Base-by-base conservation (phyloP, 202 grass and related monocot species). In the Cymbopogon flexuosus region DNA sequence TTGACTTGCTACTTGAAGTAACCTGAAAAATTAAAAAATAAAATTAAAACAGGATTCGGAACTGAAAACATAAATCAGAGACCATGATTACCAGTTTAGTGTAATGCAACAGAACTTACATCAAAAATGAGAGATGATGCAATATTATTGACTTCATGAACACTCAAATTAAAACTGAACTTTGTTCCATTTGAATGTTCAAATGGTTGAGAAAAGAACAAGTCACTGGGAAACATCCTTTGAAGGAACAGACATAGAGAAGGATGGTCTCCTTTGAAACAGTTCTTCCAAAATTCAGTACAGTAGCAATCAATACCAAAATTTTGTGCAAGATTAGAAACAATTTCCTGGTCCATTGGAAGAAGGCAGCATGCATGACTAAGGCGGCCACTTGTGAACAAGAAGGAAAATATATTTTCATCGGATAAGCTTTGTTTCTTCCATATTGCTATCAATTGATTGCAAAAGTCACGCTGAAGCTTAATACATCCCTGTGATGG, bases 321-420 rank as follows among this genome's bases (percentile, higher is more conserved):
- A 62, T 92, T 72, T 11, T 81, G 60, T 49, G 78, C 76, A 6
- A 83, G 65, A 63, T 78, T 51, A 62, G 75, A 94, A 89, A 92
- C 36, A 76, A 94, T 80, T 47, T 85, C n/a, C 63, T 76, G 31
- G 73, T 92, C 79, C 39, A 97, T 61, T 84, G 88, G 87, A 66
- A 84, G 70, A 76, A 76, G 82, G 82, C 94, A 97, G 62, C 81
- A 79, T 97, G 62, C 81, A 79, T 97, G 94, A 51, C 82, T 86
- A 78, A 97, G 94, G 12, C 91, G 78, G 52, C 94, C 85, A 15
- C 68, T 76, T 72, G 56, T 86, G 79, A 91, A 94, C 36, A 97
- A 47, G 67, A 92, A 72, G 34, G 83, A 77, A 72, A 92, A 84
- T 80, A 89, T 79, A 43, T 89, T 90, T 61, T 92, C 88, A 62